phyloP scores from a whole-genome alignment of 2,329 filamentous ascomycete genomes.

The Stachybotrys chartarum region DNA sequence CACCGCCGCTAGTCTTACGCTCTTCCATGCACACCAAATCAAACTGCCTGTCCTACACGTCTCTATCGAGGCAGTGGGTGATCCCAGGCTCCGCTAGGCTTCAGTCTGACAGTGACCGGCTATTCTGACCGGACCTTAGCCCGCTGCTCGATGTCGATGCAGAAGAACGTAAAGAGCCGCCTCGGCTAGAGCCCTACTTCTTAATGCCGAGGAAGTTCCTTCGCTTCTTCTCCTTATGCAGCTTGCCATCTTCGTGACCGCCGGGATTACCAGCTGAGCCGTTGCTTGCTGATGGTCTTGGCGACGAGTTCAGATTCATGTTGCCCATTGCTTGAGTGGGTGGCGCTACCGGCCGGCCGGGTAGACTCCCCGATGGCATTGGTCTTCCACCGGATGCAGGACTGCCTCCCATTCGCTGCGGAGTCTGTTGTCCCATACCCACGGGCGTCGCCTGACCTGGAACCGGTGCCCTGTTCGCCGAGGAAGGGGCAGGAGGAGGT shows the following conservation, averaged over 20 bases:
- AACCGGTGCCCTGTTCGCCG: constrained; percentile 9
- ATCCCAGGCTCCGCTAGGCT: not conserved
- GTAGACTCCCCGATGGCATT: constrained; percentile 15
- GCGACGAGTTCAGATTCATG: constrained; percentile 38
- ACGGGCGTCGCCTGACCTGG: constrained; percentile 9
- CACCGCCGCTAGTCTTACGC: no score
- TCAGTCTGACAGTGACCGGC: not conserved
- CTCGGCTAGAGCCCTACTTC: constrained; percentile 37
- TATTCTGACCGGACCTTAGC: not conserved
- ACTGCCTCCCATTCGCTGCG: constrained; percentile 11
- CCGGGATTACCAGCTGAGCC: constrained; percentile 8
- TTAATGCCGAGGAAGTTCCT: constrained; percentile 52
- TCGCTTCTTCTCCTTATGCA: constrained; percentile 55
- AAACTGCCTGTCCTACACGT: no score
- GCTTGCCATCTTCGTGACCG: constrained; percentile 28
- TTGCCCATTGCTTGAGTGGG: constrained; percentile 49
- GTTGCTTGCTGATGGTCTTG: constrained; percentile 12
- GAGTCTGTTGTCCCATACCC: constrained; percentile 4
- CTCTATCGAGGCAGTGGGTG: no score
- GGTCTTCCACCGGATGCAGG: constrained; percentile 9
- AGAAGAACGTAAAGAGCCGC: constrained; percentile 5
- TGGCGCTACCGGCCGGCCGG: constrained; percentile 22
- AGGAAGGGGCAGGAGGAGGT: constrained; percentile 36
- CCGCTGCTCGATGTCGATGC: not conserved
- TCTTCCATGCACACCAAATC: no score